phyloP scores from a whole-genome alignment of 202 grass and related monocot genomes.

The Carex sylvatica region DNA sequence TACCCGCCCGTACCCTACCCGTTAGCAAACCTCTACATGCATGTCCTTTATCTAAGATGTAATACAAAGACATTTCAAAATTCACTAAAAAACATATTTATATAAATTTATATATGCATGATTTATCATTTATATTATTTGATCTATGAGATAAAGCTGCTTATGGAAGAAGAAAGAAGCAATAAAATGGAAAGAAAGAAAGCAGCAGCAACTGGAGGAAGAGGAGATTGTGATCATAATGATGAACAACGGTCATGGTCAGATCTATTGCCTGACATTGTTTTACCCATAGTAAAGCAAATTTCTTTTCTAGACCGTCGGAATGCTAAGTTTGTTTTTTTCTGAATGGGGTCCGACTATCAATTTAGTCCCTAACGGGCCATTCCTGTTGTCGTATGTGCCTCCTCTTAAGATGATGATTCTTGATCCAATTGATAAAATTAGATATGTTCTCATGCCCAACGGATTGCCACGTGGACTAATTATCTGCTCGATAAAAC shows the following conservation, averaged over 20 bases:
- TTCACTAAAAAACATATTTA: no score
- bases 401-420: not conserved
- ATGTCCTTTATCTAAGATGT: no score
- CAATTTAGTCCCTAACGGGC: not conserved
- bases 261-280: not conserved
- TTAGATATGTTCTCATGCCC: not conserved
- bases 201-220: not conserved
- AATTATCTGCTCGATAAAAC: not conserved
- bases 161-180: not conserved
- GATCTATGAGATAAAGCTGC: not conserved
- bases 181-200: not conserved
- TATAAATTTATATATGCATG: no score
- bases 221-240: not conserved
- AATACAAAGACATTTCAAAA: no score
- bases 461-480: not conserved
- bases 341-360: not conserved
- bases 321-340: not conserved
- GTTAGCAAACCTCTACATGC: no score
- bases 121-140: not conserved
- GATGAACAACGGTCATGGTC: not conserved
- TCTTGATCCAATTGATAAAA: not conserved
- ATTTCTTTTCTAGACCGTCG: not conserved
- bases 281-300: not conserved
- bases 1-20: no score
- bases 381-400: not conserved